Base-by-base conservation (phyloP, 768 basidiomycete genomes). In the Pluteus cervinus region DNA sequence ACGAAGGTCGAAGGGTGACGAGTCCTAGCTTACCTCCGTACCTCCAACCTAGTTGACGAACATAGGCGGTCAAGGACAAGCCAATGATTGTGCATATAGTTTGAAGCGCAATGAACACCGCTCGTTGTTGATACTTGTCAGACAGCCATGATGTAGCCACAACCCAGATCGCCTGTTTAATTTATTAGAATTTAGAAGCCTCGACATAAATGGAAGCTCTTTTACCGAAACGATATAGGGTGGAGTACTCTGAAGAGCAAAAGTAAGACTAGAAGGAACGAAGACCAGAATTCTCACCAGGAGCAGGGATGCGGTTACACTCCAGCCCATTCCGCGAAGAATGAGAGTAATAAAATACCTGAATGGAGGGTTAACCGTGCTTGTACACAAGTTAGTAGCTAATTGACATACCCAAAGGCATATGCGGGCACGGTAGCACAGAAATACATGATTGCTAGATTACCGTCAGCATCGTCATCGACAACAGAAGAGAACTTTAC, bases 401-500 rank as follows among this genome's bases (percentile, higher is more conserved):
- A 31, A 38, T 29, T 17, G 18, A 51, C 58, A 8, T 41, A 73
- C 71, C 66, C 67, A 24, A 72, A 67, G 9, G 65, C 68, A 44
- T 71, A 70, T 6, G 65, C 64, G n/a, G 71, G 69, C 45, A 69
- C 59, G 4, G 69, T 69, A 7, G 65, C 59, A 48, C 69, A 73
- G 53, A 73, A 58, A 42, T 67, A 70, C 72, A 74, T 74, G 18
- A 71, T 7, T 20, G 60, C 67, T 71, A 11, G 29, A 26, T 9
- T 8, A 25, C 22, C 24, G 12, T 26, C 7, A 37, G 9, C 22
- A 35, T n/a, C n/a, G 24, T 25, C 7, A 6, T 22, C 16, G 3
- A 23, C 10, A 24, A n/a, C 22, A 15, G 16, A 20, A 37, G 18
- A 29, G 3, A 36, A 24, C 31, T 54, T 31, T 45, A 68, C 71